phyloP scores from a whole-genome alignment of 306 rosid species.

The Trichosanthes cucumerina region DNA sequence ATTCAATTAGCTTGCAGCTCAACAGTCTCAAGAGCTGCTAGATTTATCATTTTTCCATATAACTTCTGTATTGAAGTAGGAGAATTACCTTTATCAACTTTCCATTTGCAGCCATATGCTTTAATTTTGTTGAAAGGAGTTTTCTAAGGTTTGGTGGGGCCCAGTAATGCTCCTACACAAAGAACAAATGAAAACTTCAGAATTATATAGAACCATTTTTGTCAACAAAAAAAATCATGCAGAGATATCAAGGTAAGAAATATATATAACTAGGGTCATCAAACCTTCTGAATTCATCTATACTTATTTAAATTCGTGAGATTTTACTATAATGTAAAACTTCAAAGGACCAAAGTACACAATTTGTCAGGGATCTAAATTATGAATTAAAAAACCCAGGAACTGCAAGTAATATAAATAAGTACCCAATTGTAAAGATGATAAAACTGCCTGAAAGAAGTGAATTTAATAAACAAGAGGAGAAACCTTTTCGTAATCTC shows the following conservation, averaged over 20 bases:
- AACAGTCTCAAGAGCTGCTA: background rate
- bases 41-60: background rate
- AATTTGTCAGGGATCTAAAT: background rate
- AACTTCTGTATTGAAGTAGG: background rate
- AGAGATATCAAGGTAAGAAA: background rate
- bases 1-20: background rate
- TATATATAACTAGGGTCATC: background rate
- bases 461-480: background rate
- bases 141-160: slow-evolving; percentile 70
- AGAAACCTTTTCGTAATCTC: background rate
- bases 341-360: background rate
- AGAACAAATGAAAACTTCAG: slow-evolving; percentile 14
- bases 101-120: slow-evolving; percentile 69
- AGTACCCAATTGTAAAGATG: background rate
- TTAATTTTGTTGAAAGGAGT: slow-evolving; percentile 60
- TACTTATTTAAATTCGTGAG: background rate
- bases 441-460: background rate
- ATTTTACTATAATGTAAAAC: background rate
- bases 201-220: slow-evolving; percentile 11
- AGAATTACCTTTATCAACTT: slow-evolving; percentile 65
- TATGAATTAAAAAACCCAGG: background rate
- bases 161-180: slow-evolving; percentile 55
- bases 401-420: background rate
- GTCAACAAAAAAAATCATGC: background rate
- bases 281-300: background rate